Evolutionary conservation across 225 moss, liverwort and hornwort species (phyloP).

Genomic region (Takakia lepidozioides): DNA sequence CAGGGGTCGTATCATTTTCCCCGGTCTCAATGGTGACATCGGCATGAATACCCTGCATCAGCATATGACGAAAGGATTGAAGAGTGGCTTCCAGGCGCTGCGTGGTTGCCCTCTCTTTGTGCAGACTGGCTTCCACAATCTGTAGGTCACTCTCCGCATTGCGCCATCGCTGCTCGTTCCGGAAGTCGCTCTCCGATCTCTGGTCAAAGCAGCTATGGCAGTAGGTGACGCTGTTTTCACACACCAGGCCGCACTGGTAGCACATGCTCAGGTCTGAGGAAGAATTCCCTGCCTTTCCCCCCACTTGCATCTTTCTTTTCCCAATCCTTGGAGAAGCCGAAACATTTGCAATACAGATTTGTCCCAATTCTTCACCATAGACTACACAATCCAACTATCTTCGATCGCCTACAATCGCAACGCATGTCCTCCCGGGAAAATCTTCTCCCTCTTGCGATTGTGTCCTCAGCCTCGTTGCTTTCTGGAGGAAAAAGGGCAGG

Average conservation of each 20-base stretch:
- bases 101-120: slow-evolving; percentile 39
- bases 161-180: slow-evolving; percentile 69
- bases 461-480: too few species aligned
- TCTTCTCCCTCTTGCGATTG: too few species aligned
- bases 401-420: too few species aligned
- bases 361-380: too few species aligned
- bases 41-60: slow-evolving; percentile 54
- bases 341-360: too few species aligned
- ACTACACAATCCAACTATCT: too few species aligned
- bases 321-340: too few species aligned
- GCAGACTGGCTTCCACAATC: slow-evolving; percentile 33
- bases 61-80: slow-evolving; percentile 47
- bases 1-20: slow-evolving; percentile 55
- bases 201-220: slow-evolving; percentile 53
- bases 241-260: slow-evolving; percentile 52
- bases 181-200: slow-evolving; percentile 64
- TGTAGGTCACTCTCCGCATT: slow-evolving; percentile 48
- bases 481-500: too few species aligned
- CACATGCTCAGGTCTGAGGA: slow-evolving; percentile 45
- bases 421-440: too few species aligned
- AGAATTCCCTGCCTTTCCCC: not conserved
- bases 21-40: slow-evolving; percentile 74
- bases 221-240: slow-evolving; percentile 56
- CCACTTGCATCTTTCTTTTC: too few species aligned
- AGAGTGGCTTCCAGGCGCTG: slow-evolving; percentile 48